Evolutionary conservation across 1,284 basidiomycete genomes (phyloP).

Genomic region (Trichosporon sp.): DNA sequence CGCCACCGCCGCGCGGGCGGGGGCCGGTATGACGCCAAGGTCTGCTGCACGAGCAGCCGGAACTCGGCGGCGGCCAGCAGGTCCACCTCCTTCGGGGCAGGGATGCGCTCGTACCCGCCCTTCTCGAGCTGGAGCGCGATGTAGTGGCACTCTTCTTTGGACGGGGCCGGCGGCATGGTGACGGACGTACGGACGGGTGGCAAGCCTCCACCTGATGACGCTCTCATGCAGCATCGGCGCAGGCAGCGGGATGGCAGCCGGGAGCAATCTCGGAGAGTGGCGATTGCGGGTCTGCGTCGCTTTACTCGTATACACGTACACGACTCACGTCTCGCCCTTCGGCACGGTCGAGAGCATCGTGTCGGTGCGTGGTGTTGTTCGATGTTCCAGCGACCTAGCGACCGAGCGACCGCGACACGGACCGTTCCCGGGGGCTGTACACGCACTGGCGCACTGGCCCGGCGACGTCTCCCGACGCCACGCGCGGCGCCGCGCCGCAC

Average conservation of each 20-base stretch:
- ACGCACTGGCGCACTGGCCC: no score
- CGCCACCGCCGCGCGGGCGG: not conserved
- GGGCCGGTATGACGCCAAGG: not conserved
- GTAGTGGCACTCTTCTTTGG: not conserved
- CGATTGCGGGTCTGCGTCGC: no score
- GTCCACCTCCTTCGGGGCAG: not conserved
- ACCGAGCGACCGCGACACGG: no score
- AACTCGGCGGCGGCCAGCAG: not conserved
- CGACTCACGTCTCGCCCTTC: no score
- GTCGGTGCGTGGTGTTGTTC: no score
- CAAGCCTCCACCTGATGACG: not conserved
- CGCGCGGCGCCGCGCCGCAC: no score
- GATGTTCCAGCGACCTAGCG: no score
- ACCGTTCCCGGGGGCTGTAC: not conserved
- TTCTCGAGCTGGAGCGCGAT: not conserved
- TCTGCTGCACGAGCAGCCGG: not conserved
- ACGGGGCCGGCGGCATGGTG: not conserved
- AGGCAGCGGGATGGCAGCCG: not conserved
- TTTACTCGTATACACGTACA: no score
- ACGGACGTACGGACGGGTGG: not conserved
- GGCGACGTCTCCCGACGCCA: no score
- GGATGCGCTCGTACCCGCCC: not conserved
- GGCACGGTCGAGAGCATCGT: no score
- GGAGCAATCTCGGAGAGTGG: no score
- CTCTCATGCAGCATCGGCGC: no score